Base-by-base conservation (phyloP, 192 early-diverging fungal genomes). In the Coemansia sp. region DNA sequence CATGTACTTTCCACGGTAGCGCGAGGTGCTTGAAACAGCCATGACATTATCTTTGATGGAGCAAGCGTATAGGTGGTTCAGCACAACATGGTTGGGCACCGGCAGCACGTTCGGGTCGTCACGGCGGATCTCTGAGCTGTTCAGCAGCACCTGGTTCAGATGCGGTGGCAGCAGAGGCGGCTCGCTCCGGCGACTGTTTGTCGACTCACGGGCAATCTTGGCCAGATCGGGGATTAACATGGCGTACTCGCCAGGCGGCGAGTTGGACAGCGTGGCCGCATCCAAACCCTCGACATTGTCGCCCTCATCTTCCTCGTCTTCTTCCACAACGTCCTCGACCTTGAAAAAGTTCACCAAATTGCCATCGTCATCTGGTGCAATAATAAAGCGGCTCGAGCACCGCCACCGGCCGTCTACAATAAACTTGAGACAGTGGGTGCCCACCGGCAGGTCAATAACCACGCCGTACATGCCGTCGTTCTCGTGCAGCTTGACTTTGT, bases 381-480 rank as follows among this genome's bases (percentile, higher is more conserved):
- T 91, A 54, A 93, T 88, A 49, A 97, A 77, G 56, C 94, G 89
- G 54, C 92, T 92, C 1, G 90, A 93, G 60, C 95, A 97, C 59
- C 93, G 93, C 97, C 97, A 98, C 64, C 97, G 94, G 65, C 95
- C 94, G 70, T 98, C 95, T 5, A 98, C 95, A 73, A 98, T 97
- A 65, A 94, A 98, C 79, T 98, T 98, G 56, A 97, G 87, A 67
- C 90, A 89, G 76, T 98, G 95, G 4, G 92, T 96, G 45, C 95
- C 95, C 19, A 90, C 88, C n/a, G 92, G 91, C 60, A 98, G 80
- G 67, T 96, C 89, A 22, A 98, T 76, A 10, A 78, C 69, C 4
- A 75, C 75, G 14, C 69, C 69, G 57, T 69, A 73, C 66, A 73
- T 69, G 37, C 72, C 73, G 29, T 71, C 65, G 62, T 67, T 64